phyloP scores from a whole-genome alignment of 495 filamentous ascomycete species.

The Xylaria nigripes region DNA sequence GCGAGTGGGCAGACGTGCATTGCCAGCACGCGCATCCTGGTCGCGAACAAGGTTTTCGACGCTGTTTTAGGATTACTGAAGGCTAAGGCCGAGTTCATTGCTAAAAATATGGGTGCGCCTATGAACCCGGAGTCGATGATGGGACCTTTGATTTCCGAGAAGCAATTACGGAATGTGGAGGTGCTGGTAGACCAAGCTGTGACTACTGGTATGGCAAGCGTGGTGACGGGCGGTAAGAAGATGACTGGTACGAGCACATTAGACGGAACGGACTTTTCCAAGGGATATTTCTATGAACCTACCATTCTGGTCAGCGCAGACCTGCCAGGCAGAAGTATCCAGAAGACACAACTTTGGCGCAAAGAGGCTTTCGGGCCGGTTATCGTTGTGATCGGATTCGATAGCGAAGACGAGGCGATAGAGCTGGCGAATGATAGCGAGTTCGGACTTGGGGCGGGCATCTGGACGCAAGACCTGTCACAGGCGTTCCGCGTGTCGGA shows the following conservation, averaged over 20 bases:
- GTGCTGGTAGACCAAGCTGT: slow-evolving; percentile 31
- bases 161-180: slow-evolving; percentile 30
- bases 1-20: slow-evolving; percentile 57
- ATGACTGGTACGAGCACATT: slow-evolving; percentile 21
- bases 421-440: slow-evolving; percentile 42
- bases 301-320: slow-evolving; percentile 40
- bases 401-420: slow-evolving; percentile 41
- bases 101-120: slow-evolving; percentile 42
- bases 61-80: slow-evolving; percentile 30
- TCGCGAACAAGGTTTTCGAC: slow-evolving; percentile 40
- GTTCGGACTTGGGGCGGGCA: slow-evolving; percentile 46
- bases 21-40: slow-evolving; percentile 51
- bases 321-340: slow-evolving; percentile 7
- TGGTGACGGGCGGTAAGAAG: slow-evolving; percentile 30
- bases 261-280: slow-evolving; percentile 31
- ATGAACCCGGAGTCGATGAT: slow-evolving; percentile 37
- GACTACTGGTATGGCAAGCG: slow-evolving; percentile 23
- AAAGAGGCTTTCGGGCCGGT: slow-evolving; percentile 47
- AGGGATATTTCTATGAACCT: slow-evolving; percentile 52
- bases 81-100: slow-evolving; percentile 33
- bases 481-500: slow-evolving; percentile 51
- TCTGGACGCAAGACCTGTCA: slow-evolving; percentile 51
- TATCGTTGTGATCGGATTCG: slow-evolving; percentile 39
- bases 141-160: slow-evolving; percentile 35
- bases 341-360: slow-evolving; percentile 28